Percentiles rank a stretch among this genome's conserved stretches.
These are phyloP conservation scores for Rhododendron griersonianum DNA, from an alignment of 148 eudicot genomes.

Conservation along the genomic window DNA sequence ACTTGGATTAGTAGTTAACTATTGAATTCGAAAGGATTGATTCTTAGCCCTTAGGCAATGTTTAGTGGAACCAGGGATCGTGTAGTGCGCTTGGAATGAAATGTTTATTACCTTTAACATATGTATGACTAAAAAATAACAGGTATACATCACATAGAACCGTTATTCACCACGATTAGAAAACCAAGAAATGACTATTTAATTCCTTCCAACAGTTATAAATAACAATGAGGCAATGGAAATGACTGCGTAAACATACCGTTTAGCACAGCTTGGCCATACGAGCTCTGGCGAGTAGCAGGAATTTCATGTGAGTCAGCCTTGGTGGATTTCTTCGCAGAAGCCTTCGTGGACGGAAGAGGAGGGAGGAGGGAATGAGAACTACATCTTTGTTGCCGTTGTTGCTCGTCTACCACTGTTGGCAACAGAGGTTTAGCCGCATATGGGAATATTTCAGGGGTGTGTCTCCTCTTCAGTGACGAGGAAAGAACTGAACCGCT, in stretches of 20 bases:
- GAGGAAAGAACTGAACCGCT: conserved; percentile 73
- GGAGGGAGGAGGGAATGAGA: conserved; percentile 77
- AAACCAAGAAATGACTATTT: no score
- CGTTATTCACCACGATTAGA: no score
- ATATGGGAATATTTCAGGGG: conserved; percentile 54
- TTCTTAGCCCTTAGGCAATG: background rate
- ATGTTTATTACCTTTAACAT: background rate
- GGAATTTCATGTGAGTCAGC: conserved; percentile 49
- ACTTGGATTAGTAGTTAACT: background rate
- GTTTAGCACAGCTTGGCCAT: conserved; percentile 77
- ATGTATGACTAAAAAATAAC: no score
- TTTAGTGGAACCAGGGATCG: background rate
- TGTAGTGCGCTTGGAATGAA: background rate
- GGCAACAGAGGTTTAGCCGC: conserved; percentile 55
- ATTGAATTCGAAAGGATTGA: background rate
- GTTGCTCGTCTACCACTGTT: conserved; percentile 39
- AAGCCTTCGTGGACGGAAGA: conserved; percentile 43
- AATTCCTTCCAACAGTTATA: background rate
- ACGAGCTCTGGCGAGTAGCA: conserved; percentile 52
- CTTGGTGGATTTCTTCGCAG: conserved; percentile 38
- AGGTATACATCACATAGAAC: no score
- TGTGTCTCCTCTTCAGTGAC: conserved; percentile 68
- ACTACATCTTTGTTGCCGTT: conserved; percentile 49
- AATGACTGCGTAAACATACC: conserved; percentile 29
- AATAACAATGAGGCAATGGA: background rate